phyloP scores from a whole-genome alignment of 108 stramenopile genomes.

The Discostella stelligeroides region DNA sequence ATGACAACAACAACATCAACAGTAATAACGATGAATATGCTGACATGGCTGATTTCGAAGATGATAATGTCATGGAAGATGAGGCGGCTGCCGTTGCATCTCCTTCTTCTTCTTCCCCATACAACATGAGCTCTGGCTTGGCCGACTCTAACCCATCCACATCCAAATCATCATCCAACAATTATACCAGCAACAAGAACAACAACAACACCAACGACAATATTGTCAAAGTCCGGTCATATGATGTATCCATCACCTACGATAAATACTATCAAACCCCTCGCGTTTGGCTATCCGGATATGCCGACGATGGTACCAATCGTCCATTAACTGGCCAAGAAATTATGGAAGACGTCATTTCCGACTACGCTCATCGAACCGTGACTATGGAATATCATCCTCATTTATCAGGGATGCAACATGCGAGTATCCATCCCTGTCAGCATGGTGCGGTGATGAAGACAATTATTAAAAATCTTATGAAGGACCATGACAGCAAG shows the following conservation, averaged over 20 bases:
- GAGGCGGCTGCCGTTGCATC: conserved; percentile 62
- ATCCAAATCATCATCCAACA: conserved; percentile 5
- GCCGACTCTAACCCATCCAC: background rate
- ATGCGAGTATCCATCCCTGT: conserved; percentile 98
- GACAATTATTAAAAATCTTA: conserved; percentile 91
- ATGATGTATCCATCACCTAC: conserved; percentile 97
- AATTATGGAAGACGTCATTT: conserved; percentile 98
- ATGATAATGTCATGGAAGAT: conserved; percentile 75
- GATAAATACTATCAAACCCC: conserved; percentile 99
- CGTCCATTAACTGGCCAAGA: conserved; percentile 86
- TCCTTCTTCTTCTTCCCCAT: conserved; percentile 13
- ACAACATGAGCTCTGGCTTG: background rate
- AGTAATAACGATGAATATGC: conserved; percentile 88
- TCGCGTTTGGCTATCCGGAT: conserved; percentile 96
- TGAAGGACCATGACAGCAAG: conserved; percentile 32
- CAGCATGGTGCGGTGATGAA: conserved; percentile 99
- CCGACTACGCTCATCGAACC: conserved; percentile 97
- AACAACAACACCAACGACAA: conserved; percentile 44
- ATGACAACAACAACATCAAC: conserved; percentile 8
- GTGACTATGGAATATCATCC: conserved; percentile 99
- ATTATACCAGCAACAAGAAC: background rate
- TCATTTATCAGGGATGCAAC: conserved; percentile 78
- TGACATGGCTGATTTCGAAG: conserved; percentile 91
- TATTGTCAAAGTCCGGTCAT: conserved; percentile 87
- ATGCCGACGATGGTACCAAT: conserved; percentile 67